Percentiles rank a stretch among this genome's conserved stretches.
phyloP scores from a whole-genome alignment of 2,329 filamentous ascomycete genomes.

The Cladosporium velox region DNA sequence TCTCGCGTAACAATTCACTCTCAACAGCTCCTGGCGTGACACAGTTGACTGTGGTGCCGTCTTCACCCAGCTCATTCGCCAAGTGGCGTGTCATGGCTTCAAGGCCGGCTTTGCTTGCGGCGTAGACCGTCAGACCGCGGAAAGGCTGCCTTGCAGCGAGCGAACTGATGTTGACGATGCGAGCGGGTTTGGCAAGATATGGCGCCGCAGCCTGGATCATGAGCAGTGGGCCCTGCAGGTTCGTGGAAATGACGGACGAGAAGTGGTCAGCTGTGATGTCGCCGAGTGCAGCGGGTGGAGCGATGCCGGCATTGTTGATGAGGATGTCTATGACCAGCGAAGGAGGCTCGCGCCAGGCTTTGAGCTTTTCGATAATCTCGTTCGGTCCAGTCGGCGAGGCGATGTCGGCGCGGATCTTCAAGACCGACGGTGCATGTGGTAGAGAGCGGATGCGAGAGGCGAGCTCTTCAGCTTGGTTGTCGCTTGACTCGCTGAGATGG shows the following conservation, averaged over 20 bases:
- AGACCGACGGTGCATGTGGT: slow-evolving; percentile 38
- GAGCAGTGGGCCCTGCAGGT: slow-evolving; percentile 57
- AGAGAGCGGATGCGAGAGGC: slow-evolving; percentile 39
- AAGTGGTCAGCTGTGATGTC: slow-evolving; percentile 55
- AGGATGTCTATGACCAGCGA: slow-evolving; percentile 43
- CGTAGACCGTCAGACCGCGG: slow-evolving; percentile 53
- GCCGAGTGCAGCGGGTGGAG: slow-evolving; percentile 29
- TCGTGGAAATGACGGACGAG: slow-evolving; percentile 57
- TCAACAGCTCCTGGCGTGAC: slow-evolving; percentile 62
- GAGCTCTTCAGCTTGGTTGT: slow-evolving; percentile 36
- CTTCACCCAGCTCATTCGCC: slow-evolving; percentile 59
- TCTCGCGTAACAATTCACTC: slow-evolving; percentile 59
- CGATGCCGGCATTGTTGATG: slow-evolving; percentile 46
- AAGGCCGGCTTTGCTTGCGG: slow-evolving; percentile 60
- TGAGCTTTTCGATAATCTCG: slow-evolving; percentile 42
- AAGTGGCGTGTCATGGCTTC: slow-evolving; percentile 62
- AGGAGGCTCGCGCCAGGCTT: slow-evolving; percentile 39
- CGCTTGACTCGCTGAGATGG: background rate
- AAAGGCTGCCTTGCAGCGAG: slow-evolving; percentile 55
- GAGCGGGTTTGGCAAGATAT: slow-evolving; percentile 49
- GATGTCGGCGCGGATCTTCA: slow-evolving; percentile 45
- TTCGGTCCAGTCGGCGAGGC: slow-evolving; percentile 37
- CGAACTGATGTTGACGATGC: slow-evolving; percentile 63
- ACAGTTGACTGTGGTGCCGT: slow-evolving; percentile 62
- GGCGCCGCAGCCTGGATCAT: slow-evolving; percentile 57